Base-by-base conservation (phyloP, 345 rosid species). In the Dipteronia sinensis region DNA sequence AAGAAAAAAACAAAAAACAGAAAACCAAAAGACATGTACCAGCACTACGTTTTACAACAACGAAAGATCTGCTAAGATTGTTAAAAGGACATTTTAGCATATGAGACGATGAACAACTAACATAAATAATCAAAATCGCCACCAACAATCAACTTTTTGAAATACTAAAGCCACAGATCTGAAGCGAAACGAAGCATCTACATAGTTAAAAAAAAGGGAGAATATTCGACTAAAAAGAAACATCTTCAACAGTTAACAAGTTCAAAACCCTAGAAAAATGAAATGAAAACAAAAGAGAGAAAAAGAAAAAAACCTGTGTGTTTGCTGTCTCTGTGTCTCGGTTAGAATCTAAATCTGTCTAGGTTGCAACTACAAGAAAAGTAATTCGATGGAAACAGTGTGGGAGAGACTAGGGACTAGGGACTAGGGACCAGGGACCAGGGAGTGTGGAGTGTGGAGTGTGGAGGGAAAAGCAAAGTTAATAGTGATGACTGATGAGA, bases 111-210 rank as follows among this genome's bases (percentile, higher is more conserved):
- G 46, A n/a, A 38, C 4, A 38, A 40, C 27, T 3, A 64, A 68
- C 1, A 69, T 27, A 61, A 59, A 62, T 31, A 51, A 47, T 27
- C 5, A 65, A 20, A 49, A 63, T 11, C 69, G 15, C 34, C 10
- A 25, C 16, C 27, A 42, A 40, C 13, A 53, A 16, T 19, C 25
- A 19, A 10, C 29, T 7, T 8, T 67, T 44, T 8, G 19, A 4
- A 12, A 23, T 8, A 15, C 46, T 20, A 2, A 69, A 6, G 6
- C 25, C 17, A 55, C 72, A 70, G 76, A 75, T 80, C 82, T 70
- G 44, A 73, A 65, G 38, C 25, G 25, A 55, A 72, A 73, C 4
- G 12, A 42, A 65, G 44, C n/a, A 19, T 55, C 19, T 15, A 53
- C 53, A 55, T 53, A 11, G 42, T 47, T 17, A 0, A 42, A 17